Evolutionary conservation across 805 yeast genomes (phyloP).

Genomic region (Candida sanyiensis): DNA sequence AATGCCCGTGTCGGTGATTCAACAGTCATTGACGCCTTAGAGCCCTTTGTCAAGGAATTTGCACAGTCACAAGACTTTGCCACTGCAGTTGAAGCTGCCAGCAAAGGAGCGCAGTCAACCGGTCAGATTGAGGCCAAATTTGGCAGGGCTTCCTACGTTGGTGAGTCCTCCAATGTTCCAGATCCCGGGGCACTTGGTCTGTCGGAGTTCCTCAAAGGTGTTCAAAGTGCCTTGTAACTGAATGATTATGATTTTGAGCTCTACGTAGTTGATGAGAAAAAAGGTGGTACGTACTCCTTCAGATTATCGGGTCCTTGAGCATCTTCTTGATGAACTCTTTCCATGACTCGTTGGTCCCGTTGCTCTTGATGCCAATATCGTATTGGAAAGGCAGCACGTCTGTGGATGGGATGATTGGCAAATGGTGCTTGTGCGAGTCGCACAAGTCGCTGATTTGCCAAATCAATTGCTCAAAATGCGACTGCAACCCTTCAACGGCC

Average conservation of each 20-base stretch:
- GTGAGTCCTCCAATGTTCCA: constrained; percentile 61
- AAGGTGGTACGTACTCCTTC: background rate
- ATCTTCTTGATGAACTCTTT: constrained; percentile 37
- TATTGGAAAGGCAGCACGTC: constrained; percentile 65
- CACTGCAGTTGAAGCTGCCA: constrained; percentile 64
- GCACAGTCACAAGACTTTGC: constrained; percentile 43
- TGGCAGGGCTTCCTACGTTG: constrained; percentile 92
- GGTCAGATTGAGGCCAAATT: constrained; percentile 73
- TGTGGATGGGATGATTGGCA: constrained; percentile 67
- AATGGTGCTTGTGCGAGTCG: constrained; percentile 55
- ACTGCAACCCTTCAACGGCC: constrained; percentile 13
- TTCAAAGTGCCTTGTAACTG: constrained; percentile 22
- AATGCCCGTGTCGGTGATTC: constrained; percentile 86
- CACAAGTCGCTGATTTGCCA: constrained; percentile 44
- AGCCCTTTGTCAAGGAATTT: constrained; percentile 74
- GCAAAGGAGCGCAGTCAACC: constrained; percentile 71
- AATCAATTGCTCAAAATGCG: constrained; percentile 37
- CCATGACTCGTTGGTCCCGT: constrained; percentile 25
- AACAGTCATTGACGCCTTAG: constrained; percentile 82
- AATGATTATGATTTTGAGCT: too few relatives aligned
- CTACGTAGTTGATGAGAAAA: too few relatives aligned
- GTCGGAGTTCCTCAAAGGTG: constrained; percentile 44
- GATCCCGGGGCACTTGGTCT: constrained; percentile 96
- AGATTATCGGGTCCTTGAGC: constrained; percentile 23
- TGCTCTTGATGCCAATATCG: constrained; percentile 29